Percentiles rank a stretch among this genome's conserved stretches.
These are phyloP conservation scores for Ogataea siamensis DNA, from an alignment of 805 yeast species.

Conservation along the genomic window DNA sequence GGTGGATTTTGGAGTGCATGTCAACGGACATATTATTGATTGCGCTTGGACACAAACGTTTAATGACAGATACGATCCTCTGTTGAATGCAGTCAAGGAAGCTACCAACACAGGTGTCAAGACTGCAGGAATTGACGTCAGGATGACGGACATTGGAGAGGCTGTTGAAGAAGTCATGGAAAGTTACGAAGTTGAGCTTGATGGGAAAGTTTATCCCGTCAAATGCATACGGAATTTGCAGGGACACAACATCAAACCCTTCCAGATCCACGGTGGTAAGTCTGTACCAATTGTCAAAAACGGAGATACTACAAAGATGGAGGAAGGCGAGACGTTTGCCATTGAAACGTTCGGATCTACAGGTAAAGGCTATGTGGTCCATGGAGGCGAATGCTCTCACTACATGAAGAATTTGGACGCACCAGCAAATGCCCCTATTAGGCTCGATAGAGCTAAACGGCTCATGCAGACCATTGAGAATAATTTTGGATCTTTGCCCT, in stretches of 20 bases:
- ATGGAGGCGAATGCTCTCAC: conserved; percentile 93
- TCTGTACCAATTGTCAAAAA: conserved; percentile 94
- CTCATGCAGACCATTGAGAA: conserved; percentile 68
- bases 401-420: conserved; percentile 65
- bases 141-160: conserved; percentile 92
- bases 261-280: conserved; percentile 88
- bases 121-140: conserved; percentile 94
- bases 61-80: conserved; percentile 75
- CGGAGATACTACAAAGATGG: conserved; percentile 95
- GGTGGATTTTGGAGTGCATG: conserved; percentile 95
- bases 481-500: conserved; percentile 91
- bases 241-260: conserved; percentile 90
- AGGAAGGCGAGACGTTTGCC: conserved; percentile 97
- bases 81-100: conserved; percentile 81
- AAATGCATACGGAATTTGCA: conserved; percentile 88
- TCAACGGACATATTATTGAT: conserved; percentile 90
- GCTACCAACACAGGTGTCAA: conserved; percentile 93
- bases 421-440: conserved; percentile 49
- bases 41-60: conserved; percentile 93
- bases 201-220: conserved; percentile 81
- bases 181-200: conserved; percentile 85
- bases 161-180: conserved; percentile 98
- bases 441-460: conserved; percentile 65
- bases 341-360: conserved; percentile 98
- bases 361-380: conserved; percentile 85